Percentiles rank a stretch among this genome's conserved stretches.
These are phyloP conservation scores for Tranzscheliella williamsii DNA, from an alignment of 1,284 basidiomycete species.

Conservation along the genomic window DNA sequence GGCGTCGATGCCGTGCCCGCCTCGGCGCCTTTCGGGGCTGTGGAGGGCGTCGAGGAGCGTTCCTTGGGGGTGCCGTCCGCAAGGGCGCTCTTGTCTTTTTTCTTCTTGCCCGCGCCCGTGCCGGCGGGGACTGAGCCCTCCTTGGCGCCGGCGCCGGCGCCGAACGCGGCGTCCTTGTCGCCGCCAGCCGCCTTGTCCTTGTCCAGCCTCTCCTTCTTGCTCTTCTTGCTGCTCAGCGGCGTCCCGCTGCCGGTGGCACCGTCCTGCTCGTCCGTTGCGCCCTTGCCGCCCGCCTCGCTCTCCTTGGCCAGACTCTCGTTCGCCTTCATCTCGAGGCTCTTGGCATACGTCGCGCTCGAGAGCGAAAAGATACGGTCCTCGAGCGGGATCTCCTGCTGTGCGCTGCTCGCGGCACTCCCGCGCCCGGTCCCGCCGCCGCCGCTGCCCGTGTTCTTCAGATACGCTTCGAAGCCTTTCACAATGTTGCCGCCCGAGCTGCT, in stretches of 20 bases:
- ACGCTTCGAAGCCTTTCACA: slow-evolving; percentile 58
- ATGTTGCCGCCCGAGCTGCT: slow-evolving; percentile 58
- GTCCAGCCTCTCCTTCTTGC: slow-evolving; percentile 10
- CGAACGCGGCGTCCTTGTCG: slow-evolving; percentile 1
- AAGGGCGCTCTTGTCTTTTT: slow-evolving; percentile 11
- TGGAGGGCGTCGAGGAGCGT: neutral
- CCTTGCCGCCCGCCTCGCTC: neutral
- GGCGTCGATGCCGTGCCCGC: too few relatives aligned
- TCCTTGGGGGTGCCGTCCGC: neutral
- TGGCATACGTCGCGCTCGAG: slow-evolving; percentile 50
- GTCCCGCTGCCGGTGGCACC: too few relatives aligned
- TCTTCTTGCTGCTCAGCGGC: slow-evolving; percentile 4
- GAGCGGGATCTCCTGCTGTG: slow-evolving; percentile 19
- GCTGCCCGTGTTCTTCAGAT: slow-evolving; percentile 45
- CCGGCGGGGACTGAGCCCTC: neutral
- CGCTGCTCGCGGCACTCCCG: neutral
- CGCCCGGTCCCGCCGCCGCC: neutral
- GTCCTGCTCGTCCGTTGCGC: too few relatives aligned
- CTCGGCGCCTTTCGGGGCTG: too few relatives aligned
- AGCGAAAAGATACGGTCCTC: slow-evolving; percentile 56
- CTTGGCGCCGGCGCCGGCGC: slow-evolving; percentile 1
- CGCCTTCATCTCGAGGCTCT: slow-evolving; percentile 51
- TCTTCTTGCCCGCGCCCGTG: slow-evolving; percentile 3
- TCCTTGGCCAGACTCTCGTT: slow-evolving; percentile 18
- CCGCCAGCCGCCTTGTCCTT: slow-evolving; percentile 3